Evolutionary conservation across 345 rosid species (phyloP).

Genomic region (Populus simonii): DNA sequence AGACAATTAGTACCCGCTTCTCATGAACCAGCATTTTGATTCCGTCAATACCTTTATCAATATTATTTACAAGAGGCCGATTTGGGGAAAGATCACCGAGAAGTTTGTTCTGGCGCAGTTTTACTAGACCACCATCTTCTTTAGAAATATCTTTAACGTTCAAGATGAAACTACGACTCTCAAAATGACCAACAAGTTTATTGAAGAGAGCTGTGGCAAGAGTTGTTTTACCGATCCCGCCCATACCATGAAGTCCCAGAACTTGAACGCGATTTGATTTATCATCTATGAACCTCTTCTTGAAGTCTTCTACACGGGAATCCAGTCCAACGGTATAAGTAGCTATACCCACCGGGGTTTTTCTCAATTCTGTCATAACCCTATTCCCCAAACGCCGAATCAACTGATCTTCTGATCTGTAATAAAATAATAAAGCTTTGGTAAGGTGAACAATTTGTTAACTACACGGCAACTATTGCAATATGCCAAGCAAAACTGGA

Average conservation of each 20-base stretch:
- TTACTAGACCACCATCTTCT: slow-evolving; percentile 24
- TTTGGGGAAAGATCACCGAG: slow-evolving; percentile 23
- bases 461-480: too few species aligned
- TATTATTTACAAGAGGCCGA: not conserved
- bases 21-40: slow-evolving; percentile 27
- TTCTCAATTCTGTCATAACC: slow-evolving; percentile 43
- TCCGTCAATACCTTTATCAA: slow-evolving; percentile 15
- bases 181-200: slow-evolving; percentile 24
- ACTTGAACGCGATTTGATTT: slow-evolving; percentile 18
- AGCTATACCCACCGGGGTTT: slow-evolving; percentile 50
- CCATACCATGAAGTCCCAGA: slow-evolving; percentile 38
- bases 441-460: not conserved
- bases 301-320: slow-evolving; percentile 18
- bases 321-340: slow-evolving; percentile 38
- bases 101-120: slow-evolving; percentile 41
- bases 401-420: slow-evolving; percentile 22
- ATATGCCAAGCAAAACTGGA: too few species aligned
- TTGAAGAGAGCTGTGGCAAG: slow-evolving; percentile 39
- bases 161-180: slow-evolving; percentile 26
- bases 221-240: slow-evolving; percentile 50
- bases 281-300: slow-evolving; percentile 11
- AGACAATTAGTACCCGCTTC: slow-evolving; percentile 40
- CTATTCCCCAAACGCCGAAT: slow-evolving; percentile 38
- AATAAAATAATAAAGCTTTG: not conserved
- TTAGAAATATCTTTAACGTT: slow-evolving; percentile 33